Base-by-base conservation (phyloP, 2,329 filamentous ascomycete species). In the Ceratocystis huliohia region DNA sequence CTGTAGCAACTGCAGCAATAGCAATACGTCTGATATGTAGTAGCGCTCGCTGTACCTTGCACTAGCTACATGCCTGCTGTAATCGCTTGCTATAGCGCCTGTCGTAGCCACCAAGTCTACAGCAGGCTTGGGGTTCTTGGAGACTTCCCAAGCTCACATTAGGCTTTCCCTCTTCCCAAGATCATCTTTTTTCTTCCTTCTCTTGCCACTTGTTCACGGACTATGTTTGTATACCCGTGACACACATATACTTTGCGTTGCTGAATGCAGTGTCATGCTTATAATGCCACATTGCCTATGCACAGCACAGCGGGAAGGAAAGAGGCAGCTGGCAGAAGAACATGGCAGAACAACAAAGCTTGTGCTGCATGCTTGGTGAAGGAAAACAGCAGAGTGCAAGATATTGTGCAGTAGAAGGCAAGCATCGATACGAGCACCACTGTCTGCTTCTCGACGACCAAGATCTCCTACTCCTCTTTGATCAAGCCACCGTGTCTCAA, bases 401-500 rank as follows among this genome's bases (percentile, higher is more conserved):
- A 56, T 25, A 22, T 13, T 30, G 28, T 7, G 22, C n/a, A 59
- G 17, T 28, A n/a, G 22, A n/a, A 37, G 53, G 7, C 22, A 22
- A 53, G 48, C 48, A 25, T 15, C 20, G 48, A 53, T 53, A 53
- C 48, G 48, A 53, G 48, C 33, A 37, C 33, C 33, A 3, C 33
- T 10, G 33, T 2, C 10, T 37, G 33, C 33, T 37, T 37, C 8
- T 37, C 8, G 33, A 3, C 33, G 33, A 13, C 8, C 33, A 37
- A 37, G 46, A 22, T n/a, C 46, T n/a, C 46, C n/a, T 50, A 7
- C 15, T n/a, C n/a, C 46, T n/a, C 53, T n/a, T 59, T 30, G 25
- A 59, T 59, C 10, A 59, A 59, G 53, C 53, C 53, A 59, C 53
- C n/a, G 53, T 59, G 53, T 59, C 53, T 33, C 53, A 33, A 59